Evolutionary conservation across 2,329 filamentous ascomycete species (phyloP), one percentile per base, ranked within the genome.

Genomic region (Biscogniauxia mediterranea): DNA sequence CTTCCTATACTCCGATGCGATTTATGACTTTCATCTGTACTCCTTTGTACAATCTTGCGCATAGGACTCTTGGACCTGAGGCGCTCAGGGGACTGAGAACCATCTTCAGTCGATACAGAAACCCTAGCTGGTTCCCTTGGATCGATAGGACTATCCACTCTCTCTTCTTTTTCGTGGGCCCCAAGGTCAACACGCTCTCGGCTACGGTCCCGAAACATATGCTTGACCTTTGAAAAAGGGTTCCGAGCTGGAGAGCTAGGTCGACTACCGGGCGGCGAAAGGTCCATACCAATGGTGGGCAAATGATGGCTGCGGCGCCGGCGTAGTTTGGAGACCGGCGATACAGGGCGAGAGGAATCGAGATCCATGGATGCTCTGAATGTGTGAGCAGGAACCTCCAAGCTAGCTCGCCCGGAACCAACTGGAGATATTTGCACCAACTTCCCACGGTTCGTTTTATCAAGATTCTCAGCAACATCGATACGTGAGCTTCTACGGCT

Each of bases 201-300:
- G 59, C 79, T 82, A 64, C 80, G 83, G 61, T 86, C 83, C 4
- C 81, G 80, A 61, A 86, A 83, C 17, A 84, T 84, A 60, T 78
- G 79, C 69, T 82, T 85, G 58, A 86, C 81, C 67, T 81, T 85
- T 26, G 76, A 76, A 61, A 87, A 77, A 0, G 85, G 83, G 58
- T 85, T 89, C 56, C 87, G 83, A 0, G 79, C 77, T 28, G 89
- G 89, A 6, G 90, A 92, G 2, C 80, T 79, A 1, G 84, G 81
- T 23, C 89, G 83, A 68, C 88, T 92, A 7, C 80, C 80, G 3
- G 82, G 78, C 1, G 87, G 84, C 3, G 89, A 90, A 8, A 89
- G 73, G 60, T 90, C 87, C 65, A 85, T 81, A 21, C 83, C 83
- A 62, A 88, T 84, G 13, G 82, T 82, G 3, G 86, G 85, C 56